A percentile compares a stretch with the other conserved stretches of the same genome.
Evolutionary conservation across 306 rosid genomes (phyloP).

Genomic region (Amphicarpaea edgeworthii): DNA sequence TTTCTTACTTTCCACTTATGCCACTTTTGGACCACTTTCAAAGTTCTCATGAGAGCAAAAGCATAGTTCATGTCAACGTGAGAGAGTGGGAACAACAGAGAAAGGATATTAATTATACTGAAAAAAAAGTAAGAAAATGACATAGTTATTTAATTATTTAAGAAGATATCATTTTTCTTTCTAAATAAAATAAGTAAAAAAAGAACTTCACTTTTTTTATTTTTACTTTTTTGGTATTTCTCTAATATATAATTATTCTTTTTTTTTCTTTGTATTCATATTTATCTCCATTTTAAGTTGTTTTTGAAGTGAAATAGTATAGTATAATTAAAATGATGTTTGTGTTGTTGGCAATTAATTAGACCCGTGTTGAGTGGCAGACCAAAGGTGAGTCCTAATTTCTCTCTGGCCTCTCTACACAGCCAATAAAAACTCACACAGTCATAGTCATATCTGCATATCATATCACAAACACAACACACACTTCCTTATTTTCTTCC

Average conservation of each 20-base stretch:
- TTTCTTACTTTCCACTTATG: background rate
- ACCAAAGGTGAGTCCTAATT: conserved; percentile 14
- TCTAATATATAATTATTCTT: too few species aligned
- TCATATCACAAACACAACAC: background rate
- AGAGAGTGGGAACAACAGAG: background rate
- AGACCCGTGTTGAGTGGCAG: background rate
- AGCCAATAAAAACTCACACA: background rate
- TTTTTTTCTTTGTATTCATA: too few species aligned
- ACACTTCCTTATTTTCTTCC: conserved; percentile 9
- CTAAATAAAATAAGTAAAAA: too few species aligned
- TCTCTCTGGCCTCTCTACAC: background rate
- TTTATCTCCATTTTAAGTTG: too few species aligned
- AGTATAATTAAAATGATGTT: background rate
- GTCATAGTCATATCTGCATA: background rate
- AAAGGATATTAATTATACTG: background rate
- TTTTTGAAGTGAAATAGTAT: background rate
- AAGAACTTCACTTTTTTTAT: too few species aligned
- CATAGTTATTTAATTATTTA: too few species aligned
- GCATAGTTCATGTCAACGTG: background rate
- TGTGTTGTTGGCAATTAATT: background rate
- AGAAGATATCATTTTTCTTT: too few species aligned
- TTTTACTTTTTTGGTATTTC: too few species aligned
- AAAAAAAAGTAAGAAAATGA: background rate
- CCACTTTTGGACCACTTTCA: conserved; percentile 1
- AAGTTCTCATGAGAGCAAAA: background rate